Evolutionary conservation across 1,284 basidiomycete species (phyloP), one percentile per base, ranked within the genome.

Genomic region (Pseudozyma flocculosa): DNA sequence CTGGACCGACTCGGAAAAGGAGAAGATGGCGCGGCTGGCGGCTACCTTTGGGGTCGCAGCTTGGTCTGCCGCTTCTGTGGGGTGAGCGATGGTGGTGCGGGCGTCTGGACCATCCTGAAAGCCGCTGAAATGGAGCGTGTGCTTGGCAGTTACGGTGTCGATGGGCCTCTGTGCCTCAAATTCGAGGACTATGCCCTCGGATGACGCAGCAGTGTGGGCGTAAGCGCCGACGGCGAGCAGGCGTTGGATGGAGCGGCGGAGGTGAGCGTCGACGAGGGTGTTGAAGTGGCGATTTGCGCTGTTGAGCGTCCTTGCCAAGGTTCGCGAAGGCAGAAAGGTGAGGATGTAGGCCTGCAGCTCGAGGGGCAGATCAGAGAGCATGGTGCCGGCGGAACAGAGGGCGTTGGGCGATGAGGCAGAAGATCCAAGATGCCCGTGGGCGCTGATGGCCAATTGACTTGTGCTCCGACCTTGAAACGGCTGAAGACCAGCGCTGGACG

Each of bases 131-230:
- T 56, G 53, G 40, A 72, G 49, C 1, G 39, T 46, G 22, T 72
- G 69, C 38, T 72, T 72, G n/a, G 64, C 56, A 9, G 64, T 70
- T 14, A 72, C 48, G 2, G 69, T 72, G 23, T 72, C 69, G 39
- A 72, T 72, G 14, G 69, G 69, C 3, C 69, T 40, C n/a, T 70
- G 67, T 0, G 69, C 69, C 34, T 69, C 66, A 29, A 72, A 72
- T 37, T 70, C 61, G n/a, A 56, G 50, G 30, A 54, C 48, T n/a
- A 24, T 5, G 9, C 30, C 18, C 29, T 29, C 19, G 24, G 29
- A 3, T 18, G 3, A 17, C 15, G 32, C 4, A 14, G 11, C n/a
- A 17, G 9, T 3, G 32, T 29, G 13, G 14, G 29, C 7, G 30
- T 59, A 43, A 21, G 32, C 43, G 18, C 56, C 53, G 13, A 54